Evolutionary conservation across 1,284 basidiomycete species (phyloP), one percentile per base, ranked within the genome.

Genomic region (Tetrapyrgos nigripes): DNA sequence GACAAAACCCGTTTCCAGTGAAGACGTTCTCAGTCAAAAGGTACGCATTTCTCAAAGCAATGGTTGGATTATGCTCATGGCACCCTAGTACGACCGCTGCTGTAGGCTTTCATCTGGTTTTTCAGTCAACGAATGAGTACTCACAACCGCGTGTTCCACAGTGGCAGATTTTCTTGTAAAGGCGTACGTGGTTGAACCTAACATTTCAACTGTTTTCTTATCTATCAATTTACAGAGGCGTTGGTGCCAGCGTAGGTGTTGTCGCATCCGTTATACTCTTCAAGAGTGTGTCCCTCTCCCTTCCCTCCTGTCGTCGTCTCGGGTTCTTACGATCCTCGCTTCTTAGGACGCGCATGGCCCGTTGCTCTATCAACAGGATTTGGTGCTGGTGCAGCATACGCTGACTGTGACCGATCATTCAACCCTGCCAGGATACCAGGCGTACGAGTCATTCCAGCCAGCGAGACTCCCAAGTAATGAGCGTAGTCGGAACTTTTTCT

Each of bases 401-500:
- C 94, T 28, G 93, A 98, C 85, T 98, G 96, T 79, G 95, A 98
- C 81, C 90, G 94, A 64, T 92, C 93, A 23, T 97, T 98, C 85
- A 97, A 97, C 81, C 93, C 95, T 19, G 91, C 96, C 62, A 87
- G 94, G 69, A 88, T 97, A 72, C 92, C 95, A 37, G 96, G 96
- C 64, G 94, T 93, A 60, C 89, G 93, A 66, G 85, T 97, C 66
- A 77, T 92, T 75, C 68, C 79, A 61, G 65, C 60, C 68, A 35
- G 27, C 29, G 53, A 43, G 71, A 50, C 67, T 55, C 69, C 51
- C 45, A 50, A 40, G 44, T 48, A 45, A 35, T 35, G 26, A 35
- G 47, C 24, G 14, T 48, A 35, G 31, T 19, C 58, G 64, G 58
- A 62, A 40, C 27, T 33, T 43, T 45, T 50, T 46, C 17, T 9